Evolutionary conservation across 179 eudicot genomes (phyloP), one percentile per base, ranked within the genome.

Genomic region (Amaranthus tricolor): DNA sequence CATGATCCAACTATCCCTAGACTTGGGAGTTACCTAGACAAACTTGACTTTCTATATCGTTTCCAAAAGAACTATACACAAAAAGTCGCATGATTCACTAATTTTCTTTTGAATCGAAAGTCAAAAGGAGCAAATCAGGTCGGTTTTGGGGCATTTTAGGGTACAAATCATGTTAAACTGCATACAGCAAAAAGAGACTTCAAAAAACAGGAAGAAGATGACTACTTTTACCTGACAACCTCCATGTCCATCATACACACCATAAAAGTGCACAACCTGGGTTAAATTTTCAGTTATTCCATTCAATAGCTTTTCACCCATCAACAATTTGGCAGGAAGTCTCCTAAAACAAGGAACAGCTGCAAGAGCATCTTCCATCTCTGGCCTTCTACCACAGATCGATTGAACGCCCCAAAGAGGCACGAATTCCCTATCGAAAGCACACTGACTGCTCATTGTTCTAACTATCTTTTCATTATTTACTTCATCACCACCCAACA

Each of bases 161-260:
- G 40, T 31, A 31, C 40, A 31, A 31, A 31, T 31, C 40, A 31
- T 31, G 40, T 31, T 31, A 31, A 31, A 31, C 40, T 2, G 2
- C 40, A 31, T 1, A 2, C 40, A 31, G 40, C 40, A 31, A 31
- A 31, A 31, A 45, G 40, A 73, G 19, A 40, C 56, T 12, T 60
- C n/a, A 73, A 50, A 20, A 67, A 12, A 73, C 55, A n/a, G 57
- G 40, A 76, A 79, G 71, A 62, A 68, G 66, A 68, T 15, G 14
- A 14, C 3, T 48, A 45, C 40, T 31, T 47, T 51, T 77, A 89
- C 94, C 91, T 89, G 91, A 69, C 76, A 76, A 21, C 94, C 94
- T 51, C 94, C 94, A 66, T 88, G 94, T 31, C 94, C 94, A 79
- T 89, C 94, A 84, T 88, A 89, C 76, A 89, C 94, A 73, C 90